These are phyloP conservation scores for Vitis rupestris DNA, from an alignment of 164 flowering plant species.

Conservation along the genomic window DNA sequence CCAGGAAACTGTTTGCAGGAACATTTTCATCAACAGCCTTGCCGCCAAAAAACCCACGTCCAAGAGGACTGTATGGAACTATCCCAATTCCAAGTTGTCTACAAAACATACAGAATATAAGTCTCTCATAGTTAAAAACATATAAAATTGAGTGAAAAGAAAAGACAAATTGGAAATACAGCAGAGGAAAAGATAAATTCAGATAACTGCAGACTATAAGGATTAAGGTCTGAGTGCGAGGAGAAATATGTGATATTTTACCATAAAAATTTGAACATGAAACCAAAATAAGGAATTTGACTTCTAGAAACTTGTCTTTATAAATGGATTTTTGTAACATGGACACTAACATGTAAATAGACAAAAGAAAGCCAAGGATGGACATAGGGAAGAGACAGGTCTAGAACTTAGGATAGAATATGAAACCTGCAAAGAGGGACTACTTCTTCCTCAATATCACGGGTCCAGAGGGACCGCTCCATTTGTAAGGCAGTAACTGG, in stretches of 20 bases:
- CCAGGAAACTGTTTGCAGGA: constrained; percentile 17
- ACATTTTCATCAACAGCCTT: constrained; percentile 10
- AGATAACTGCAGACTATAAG: too few relatives aligned
- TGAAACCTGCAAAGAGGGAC: constrained; percentile 12
- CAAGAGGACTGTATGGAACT: constrained; percentile 43
- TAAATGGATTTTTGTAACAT: too few relatives aligned
- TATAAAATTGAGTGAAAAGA: not conserved
- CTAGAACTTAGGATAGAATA: not conserved
- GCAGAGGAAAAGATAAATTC: too few relatives aligned
- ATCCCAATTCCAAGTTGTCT: not conserved
- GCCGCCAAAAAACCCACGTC: constrained; percentile 38
- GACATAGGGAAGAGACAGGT: not conserved
- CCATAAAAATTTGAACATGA: too few relatives aligned
- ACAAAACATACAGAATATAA: not conserved
- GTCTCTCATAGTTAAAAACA: not conserved
- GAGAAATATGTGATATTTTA: too few relatives aligned
- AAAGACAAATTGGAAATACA: not conserved
- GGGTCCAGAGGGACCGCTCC: constrained; percentile 18
- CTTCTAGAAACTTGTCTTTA: too few relatives aligned
- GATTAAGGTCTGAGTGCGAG: too few relatives aligned
- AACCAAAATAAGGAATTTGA: too few relatives aligned
- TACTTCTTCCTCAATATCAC: constrained; percentile 15
- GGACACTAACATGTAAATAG: not conserved
- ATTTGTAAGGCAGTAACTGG: constrained; percentile 10
- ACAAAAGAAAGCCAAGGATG: not conserved